A percentile compares a stretch with the other conserved stretches of the same genome.
Conservation (phyloP, 2,329 filamentous ascomycete genomes). For the Furcasterigmium furcatum region DNA sequence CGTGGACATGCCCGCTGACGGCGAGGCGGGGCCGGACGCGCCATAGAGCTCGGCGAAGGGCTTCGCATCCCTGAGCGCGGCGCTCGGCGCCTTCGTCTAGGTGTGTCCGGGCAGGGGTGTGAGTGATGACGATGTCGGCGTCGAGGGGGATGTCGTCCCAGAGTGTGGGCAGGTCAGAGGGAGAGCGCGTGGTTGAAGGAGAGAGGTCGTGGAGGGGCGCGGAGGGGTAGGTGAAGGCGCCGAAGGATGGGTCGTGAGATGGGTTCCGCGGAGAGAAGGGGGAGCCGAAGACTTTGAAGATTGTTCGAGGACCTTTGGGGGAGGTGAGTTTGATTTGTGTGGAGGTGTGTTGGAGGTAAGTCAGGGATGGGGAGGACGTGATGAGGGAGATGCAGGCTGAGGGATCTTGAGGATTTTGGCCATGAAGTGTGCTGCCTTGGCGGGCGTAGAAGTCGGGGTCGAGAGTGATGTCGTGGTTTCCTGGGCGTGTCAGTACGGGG, state of each 20-base stretch:
- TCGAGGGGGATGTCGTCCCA: conserved; percentile 62
- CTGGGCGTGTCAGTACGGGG: conserved; percentile 32
- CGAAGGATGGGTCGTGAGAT: conserved; percentile 32
- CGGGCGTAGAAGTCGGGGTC: conserved; percentile 59
- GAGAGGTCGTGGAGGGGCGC: conserved; percentile 15
- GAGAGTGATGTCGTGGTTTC: conserved; percentile 74
- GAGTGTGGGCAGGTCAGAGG: conserved; percentile 28
- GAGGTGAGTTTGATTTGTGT: conserved; percentile 51
- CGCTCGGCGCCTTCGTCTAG: conserved; percentile 43
- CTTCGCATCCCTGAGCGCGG: conserved; percentile 54
- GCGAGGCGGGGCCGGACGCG: conserved; percentile 60
- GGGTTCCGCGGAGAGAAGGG: conserved; percentile 55
- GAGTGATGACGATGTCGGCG: conserved; percentile 66
- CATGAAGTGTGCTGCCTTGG: conserved; percentile 53
- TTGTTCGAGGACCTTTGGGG: conserved; percentile 52
- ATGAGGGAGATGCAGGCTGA: conserved; percentile 53
- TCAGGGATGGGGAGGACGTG: conserved; percentile 50
- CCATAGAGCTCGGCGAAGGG: conserved; percentile 54
- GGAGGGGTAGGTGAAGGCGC: conserved; percentile 64
- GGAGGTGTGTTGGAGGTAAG: conserved; percentile 61
- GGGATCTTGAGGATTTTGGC: conserved; percentile 49
- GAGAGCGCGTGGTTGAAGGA: conserved; percentile 8
- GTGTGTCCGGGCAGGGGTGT: conserved; percentile 62
- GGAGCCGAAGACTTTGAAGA: conserved; percentile 68
- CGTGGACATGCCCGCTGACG: conserved; percentile 72